These are phyloP conservation scores for Dimargaris verticillata DNA, from an alignment of 192 early-diverging fungal genomes.

Conservation along the genomic window DNA sequence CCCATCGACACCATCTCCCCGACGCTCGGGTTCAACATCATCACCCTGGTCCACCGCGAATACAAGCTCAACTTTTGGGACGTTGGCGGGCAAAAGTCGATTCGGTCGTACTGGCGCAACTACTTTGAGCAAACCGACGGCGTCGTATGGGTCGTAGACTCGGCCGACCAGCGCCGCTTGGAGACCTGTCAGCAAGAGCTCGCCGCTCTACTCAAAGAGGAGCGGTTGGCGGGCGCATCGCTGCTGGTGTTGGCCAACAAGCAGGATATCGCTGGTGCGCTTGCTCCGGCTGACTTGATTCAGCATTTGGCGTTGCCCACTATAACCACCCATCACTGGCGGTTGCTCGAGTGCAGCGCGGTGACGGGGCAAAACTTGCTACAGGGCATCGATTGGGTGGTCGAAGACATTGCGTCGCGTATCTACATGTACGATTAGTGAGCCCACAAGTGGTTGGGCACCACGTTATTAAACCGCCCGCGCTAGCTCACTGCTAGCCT, in stretches of 20 bases:
- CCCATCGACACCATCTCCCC: constrained; percentile 80
- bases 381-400: constrained; percentile 87
- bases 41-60: constrained; percentile 57
- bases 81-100: constrained; percentile 92
- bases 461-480: too few species aligned
- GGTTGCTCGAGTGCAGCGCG: constrained; percentile 78
- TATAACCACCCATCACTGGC: constrained; percentile 84
- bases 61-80: constrained; percentile 92
- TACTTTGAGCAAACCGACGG: constrained; percentile 99
- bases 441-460: neutral
- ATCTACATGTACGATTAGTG: constrained; percentile 60
- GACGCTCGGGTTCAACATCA: constrained; percentile 96
- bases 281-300: constrained; percentile 50
- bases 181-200: constrained; percentile 70
- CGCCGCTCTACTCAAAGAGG: constrained; percentile 63
- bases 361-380: constrained; percentile 72
- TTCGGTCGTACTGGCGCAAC: constrained; percentile 96
- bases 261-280: constrained; percentile 80
- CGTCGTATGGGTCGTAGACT: constrained; percentile 95
- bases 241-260: constrained; percentile 95
- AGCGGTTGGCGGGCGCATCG: constrained; percentile 83
- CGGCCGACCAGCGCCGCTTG: constrained; percentile 68
- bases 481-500: too few species aligned
- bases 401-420: constrained; percentile 71
- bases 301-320: constrained; percentile 48